Evolutionary conservation across 176 grass and related monocot genomes (phyloP), one percentile per base, ranked within the genome.

Genomic region (Chloris gayana): DNA sequence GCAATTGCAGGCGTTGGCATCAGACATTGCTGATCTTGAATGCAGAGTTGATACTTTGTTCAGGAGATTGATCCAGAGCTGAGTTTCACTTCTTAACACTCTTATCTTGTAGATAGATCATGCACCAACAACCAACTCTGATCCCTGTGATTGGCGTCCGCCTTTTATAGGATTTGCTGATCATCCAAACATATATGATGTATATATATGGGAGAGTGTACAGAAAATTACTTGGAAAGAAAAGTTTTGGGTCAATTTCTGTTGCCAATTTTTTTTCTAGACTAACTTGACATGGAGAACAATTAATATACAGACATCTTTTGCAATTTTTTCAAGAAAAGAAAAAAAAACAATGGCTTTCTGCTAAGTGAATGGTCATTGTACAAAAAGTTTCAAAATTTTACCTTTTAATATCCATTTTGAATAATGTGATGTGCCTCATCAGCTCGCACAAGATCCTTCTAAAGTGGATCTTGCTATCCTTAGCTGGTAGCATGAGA

Each of bases 141-240:
- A 59, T 61, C 0, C 26, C 7, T 77, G 41, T 38, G 50, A 27
- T 51, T 62, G 39, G 82, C 42, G 8, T 62, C 61, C 61, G 8
- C 76, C 35, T 67, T 78, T 64, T 78, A 67, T 11, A 78, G 76
- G 75, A 78, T 44, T 46, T 21, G 32, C 32, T 66, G 64, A 37
- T 66, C 64, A 66, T 19, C 18, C 6, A 37, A 66, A 19, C 25
- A 34, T 19, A 21, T 66, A 10, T 66, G 32, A 47, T 69, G 67
- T 69, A 44, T 26, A 69, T 41, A 68, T 44, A 12, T 14, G 11
- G 29, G 11, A 29, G 14, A 35, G 0, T 59, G 42, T 79, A 79
- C 47, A 49, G 24, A 67, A 76, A 34, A 24, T 21, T 66, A 66
- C 24, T 29, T 61, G 58, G 21, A 46, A 66, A 49, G 30, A 64